Evolutionary conservation across 768 basidiomycete species (phyloP).

Genomic region (Suillus sp.): DNA sequence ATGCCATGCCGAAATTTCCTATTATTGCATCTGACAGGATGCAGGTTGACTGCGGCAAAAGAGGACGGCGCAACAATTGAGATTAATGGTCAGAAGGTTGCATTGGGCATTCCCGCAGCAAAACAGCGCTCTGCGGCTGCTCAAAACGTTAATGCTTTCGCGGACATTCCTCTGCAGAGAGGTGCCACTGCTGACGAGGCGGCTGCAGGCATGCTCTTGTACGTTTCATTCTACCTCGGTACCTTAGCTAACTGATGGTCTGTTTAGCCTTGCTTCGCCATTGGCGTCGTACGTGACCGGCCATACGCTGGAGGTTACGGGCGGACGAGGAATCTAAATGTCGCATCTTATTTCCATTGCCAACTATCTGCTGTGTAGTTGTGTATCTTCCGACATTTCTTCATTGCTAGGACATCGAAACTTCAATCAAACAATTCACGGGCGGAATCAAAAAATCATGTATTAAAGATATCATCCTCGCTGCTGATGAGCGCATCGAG

Average conservation of each 20-base stretch:
- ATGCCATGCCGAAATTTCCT: constrained; percentile 12
- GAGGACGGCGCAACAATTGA: constrained; percentile 75
- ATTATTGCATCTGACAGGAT: background rate
- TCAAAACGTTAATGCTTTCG: constrained; percentile 44
- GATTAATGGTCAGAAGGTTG: constrained; percentile 82
- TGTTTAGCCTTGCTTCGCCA: constrained; percentile 68
- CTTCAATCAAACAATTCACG: background rate
- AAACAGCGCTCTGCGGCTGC: constrained; percentile 36
- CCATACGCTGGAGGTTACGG: constrained; percentile 84
- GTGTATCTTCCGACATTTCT: background rate
- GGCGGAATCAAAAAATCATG: too few species aligned
- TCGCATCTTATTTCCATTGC: background rate
- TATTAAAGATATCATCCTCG: background rate
- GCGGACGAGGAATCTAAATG: constrained; percentile 72
- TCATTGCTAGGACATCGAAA: background rate
- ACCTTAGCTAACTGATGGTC: background rate
- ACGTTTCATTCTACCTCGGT: constrained; percentile 32
- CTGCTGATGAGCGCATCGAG: background rate
- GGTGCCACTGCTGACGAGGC: constrained; percentile 76
- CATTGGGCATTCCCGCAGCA: constrained; percentile 73
- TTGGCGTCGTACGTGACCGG: constrained; percentile 80
- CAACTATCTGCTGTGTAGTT: background rate
- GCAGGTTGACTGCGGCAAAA: constrained; percentile 75
- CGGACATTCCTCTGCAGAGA: constrained; percentile 65
- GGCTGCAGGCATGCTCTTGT: constrained; percentile 77